Base-by-base conservation (phyloP, 768 basidiomycete genomes). In the Auricularia heimuer region DNA sequence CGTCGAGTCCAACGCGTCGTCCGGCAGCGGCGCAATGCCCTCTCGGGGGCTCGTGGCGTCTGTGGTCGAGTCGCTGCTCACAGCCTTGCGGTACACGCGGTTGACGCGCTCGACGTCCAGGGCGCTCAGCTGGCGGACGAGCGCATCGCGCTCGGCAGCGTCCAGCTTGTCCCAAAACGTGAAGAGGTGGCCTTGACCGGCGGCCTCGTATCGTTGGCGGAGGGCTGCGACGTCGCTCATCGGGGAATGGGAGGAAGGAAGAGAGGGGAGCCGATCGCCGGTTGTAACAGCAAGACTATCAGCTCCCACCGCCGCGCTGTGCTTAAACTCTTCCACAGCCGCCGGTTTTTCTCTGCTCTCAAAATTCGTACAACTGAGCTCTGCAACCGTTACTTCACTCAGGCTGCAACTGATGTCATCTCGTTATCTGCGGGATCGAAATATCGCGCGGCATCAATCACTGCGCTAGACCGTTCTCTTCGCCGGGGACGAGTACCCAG, bases 31-130 rank as follows among this genome's bases (percentile, higher is more conserved):
- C 65, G 86, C 82, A 68, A 97, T 89, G 69, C 80, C 69, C 54
- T 88, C 86, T 4, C 67, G 61, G n/a, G 64, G 63, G 24, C 47
- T 54, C 14, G 72, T 68, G 64, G 75, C 70, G 60, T 73, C 73
- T 37, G 69, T 69, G 44, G 80, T 75, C 64, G 79, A 77, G 73
- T 94, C 91, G 3, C 85, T 80, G 44, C 80, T 69, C 68, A 93
- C 79, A 21, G 96, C 92, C 69, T 85, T 89, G 54, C 80, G 71
- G 83, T 86, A 95, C 70, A 98, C 84, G 70, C 86, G 83, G 79
- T 98, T 98, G 66, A 98, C 94, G 68, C 94, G 91, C 65, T 88
- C 83, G 69, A 97, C 87, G 74, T 98, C 87, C 73, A 99, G 85
- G 11, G 81, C 75, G 60, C 84, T 80, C 69, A 98, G 86, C 76